A percentile compares a stretch with the other conserved stretches of the same genome.
Evolutionary conservation across 805 yeast species (phyloP).

Genomic region (Blastobotrys terrestris): DNA sequence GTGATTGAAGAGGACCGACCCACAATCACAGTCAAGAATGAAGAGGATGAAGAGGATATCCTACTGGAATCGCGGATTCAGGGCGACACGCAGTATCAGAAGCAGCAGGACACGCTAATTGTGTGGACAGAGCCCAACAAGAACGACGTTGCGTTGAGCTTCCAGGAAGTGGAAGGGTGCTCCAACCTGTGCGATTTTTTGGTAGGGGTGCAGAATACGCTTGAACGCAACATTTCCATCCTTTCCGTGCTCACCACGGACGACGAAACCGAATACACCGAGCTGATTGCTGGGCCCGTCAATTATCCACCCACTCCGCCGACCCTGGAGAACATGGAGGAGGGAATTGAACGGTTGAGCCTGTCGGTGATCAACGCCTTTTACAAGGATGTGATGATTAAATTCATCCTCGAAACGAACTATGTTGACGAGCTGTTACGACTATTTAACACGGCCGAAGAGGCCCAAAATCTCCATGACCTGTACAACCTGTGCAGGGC

Average conservation of each 20-base stretch:
- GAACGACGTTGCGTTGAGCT: conserved; percentile 75
- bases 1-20: conserved; percentile 38
- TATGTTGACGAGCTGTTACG: conserved; percentile 49
- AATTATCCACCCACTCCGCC: conserved; percentile 56
- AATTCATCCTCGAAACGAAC: conserved; percentile 46
- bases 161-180: conserved; percentile 90
- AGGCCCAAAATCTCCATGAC: conserved; percentile 42
- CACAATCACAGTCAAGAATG: conserved; percentile 66
- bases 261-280: conserved; percentile 43
- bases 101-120: conserved; percentile 89
- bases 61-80: conserved; percentile 61
- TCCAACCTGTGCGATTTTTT: conserved; percentile 75
- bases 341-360: conserved; percentile 50
- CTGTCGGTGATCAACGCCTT: conserved; percentile 57
- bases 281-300: conserved; percentile 75
- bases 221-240: conserved; percentile 61
- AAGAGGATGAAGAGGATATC: conserved; percentile 50
- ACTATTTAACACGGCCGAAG: conserved; percentile 54
- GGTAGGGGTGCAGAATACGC: conserved; percentile 54
- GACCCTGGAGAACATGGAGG: conserved; percentile 43
- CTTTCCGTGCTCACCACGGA: conserved; percentile 56
- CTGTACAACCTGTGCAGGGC: conserved; percentile 68
- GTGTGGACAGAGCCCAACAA: conserved; percentile 83
- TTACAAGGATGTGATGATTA: conserved; percentile 54
- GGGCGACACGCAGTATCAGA: conserved; percentile 76